Conservation (phyloP, 306 rosid species). For the Senna tora region DNA sequence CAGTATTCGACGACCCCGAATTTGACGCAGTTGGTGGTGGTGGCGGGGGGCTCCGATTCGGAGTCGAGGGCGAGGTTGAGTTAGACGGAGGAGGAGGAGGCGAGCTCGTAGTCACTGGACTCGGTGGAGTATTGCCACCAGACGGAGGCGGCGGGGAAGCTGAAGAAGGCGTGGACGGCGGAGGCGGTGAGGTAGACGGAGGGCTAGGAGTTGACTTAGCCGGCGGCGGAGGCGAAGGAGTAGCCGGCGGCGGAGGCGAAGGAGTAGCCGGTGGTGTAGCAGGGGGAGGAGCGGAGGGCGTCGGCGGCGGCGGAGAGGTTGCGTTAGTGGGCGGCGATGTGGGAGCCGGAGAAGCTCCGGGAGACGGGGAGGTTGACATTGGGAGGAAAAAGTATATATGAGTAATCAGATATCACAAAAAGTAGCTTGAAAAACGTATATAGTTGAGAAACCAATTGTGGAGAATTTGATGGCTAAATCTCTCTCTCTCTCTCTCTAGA, state of each 20-base stretch:
- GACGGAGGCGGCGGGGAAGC: constrained; percentile 20
- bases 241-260: constrained; percentile 40
- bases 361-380: constrained; percentile 21
- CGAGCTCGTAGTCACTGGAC: constrained; percentile 43
- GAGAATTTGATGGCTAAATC: background rate
- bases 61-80: constrained; percentile 45
- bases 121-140: constrained; percentile 30
- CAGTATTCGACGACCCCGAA: constrained; percentile 52
- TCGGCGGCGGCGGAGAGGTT: constrained; percentile 37
- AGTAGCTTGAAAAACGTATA: background rate
- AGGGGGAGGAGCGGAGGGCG: constrained; percentile 45
- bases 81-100: constrained; percentile 51
- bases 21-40: constrained; percentile 50
- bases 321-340: constrained; percentile 43
- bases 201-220: constrained; percentile 42
- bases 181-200: constrained; percentile 33
- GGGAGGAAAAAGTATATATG: background rate
- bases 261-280: constrained; percentile 44
- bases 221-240: constrained; percentile 39
- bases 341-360: constrained; percentile 44
- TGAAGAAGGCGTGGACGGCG: constrained; percentile 26
- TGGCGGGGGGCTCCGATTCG: constrained; percentile 35
- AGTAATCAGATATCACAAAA: background rate
- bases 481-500: background rate
- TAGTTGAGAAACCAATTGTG: background rate